Evolutionary conservation across 129 eudicot species (phyloP).

Genomic region (Flaveria trinervia): DNA sequence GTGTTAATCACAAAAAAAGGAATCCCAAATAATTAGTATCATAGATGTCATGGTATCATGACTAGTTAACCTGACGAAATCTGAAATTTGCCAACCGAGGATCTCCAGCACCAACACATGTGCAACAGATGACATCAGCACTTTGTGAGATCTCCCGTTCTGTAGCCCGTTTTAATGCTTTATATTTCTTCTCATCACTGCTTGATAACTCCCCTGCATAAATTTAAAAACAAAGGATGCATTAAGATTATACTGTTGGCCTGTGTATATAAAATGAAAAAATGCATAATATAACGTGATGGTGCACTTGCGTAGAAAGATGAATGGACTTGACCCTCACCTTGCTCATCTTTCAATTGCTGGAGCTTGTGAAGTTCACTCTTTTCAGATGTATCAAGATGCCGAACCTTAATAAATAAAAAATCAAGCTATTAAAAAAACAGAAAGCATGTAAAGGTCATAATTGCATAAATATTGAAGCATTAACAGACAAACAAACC

Average conservation of each 20-base stretch:
- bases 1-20: neutral
- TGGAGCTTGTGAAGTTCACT: conserved; percentile 91
- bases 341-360: conserved; percentile 83
- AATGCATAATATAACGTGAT: neutral
- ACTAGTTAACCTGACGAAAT: conserved; percentile 61
- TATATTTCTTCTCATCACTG: conserved; percentile 84
- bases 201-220: conserved; percentile 72
- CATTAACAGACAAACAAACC: conserved; percentile 40
- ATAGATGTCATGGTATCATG: neutral
- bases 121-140: conserved; percentile 90
- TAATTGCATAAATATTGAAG: neutral
- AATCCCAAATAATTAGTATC: neutral
- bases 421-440: neutral
- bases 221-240: neutral
- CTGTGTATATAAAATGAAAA: neutral
- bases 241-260: neutral
- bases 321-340: conserved; percentile 29
- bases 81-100: conserved; percentile 82
- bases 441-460: conserved; percentile 10
- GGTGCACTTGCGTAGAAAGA: neutral
- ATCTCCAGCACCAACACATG: conserved; percentile 93
- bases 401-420: conserved; percentile 57
- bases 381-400: conserved; percentile 85
- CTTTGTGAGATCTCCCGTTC: conserved; percentile 91
- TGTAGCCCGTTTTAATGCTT: conserved; percentile 78